Evolutionary conservation across 2,329 filamentous ascomycete species (phyloP).

Genomic region (Diaporthe humulicola): DNA sequence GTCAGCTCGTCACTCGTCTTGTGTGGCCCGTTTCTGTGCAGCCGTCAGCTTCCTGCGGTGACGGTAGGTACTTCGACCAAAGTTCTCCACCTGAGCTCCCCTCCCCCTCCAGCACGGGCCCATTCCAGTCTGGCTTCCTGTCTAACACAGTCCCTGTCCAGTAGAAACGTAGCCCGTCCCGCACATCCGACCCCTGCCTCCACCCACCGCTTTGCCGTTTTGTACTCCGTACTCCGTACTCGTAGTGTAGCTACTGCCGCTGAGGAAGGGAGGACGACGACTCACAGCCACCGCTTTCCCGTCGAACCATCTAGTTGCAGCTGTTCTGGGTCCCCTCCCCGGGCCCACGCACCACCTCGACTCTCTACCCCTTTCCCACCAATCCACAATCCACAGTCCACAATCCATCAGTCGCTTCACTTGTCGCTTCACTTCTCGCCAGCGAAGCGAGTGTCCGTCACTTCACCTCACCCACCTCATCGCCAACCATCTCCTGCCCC

Average conservation of each 20-base stretch:
- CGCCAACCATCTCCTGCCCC: background rate
- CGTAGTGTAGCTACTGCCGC: background rate
- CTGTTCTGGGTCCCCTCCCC: background rate
- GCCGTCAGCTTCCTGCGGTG: background rate
- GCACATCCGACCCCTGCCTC: constrained; percentile 12
- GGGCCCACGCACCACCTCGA: constrained; percentile 1
- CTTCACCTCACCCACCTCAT: background rate
- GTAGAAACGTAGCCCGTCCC: constrained; percentile 18
- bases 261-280: background rate
- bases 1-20: background rate
- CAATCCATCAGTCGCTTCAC: background rate
- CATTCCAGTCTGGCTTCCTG: background rate
- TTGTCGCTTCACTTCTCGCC: background rate
- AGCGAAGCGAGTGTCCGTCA: constrained; percentile 24
- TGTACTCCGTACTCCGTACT: background rate
- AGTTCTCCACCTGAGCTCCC: constrained; percentile 16
- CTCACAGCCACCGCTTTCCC: constrained; percentile 23
- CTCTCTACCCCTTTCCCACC: constrained; percentile 30
- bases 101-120: background rate
- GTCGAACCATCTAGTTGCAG: constrained; percentile 25
- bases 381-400: background rate
- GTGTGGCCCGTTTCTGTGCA: background rate
- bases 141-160: background rate
- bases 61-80: no score
- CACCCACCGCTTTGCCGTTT: background rate